Conservation (phyloP, 2,329 filamentous ascomycete genomes). For the Albophoma yamanashiensis region DNA sequence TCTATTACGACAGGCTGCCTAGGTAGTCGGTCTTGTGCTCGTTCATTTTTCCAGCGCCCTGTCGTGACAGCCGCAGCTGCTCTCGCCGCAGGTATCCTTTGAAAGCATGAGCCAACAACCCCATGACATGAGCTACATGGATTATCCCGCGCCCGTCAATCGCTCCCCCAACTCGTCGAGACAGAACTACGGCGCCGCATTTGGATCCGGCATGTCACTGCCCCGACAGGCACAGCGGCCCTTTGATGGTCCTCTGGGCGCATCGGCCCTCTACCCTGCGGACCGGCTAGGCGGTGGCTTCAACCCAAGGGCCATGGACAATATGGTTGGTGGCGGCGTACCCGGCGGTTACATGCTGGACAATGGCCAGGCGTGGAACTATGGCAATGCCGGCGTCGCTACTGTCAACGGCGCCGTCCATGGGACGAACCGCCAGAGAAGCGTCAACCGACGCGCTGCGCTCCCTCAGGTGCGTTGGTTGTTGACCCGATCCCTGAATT, state of each 20-base stretch:
- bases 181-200: conserved; percentile 47
- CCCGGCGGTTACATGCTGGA: conserved; percentile 43
- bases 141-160: conserved; percentile 48
- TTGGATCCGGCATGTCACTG: conserved; percentile 33
- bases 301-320: conserved; percentile 48
- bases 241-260: conserved; percentile 59
- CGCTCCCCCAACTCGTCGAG: conserved; percentile 59
- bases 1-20: background rate
- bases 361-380: conserved; percentile 74
- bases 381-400: conserved; percentile 55
- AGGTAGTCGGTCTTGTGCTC: background rate
- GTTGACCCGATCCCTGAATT: background rate
- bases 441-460: conserved; percentile 45
- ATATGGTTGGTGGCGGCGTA: conserved; percentile 28
- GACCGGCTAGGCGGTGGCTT: conserved; percentile 54
- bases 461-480: conserved; percentile 59
- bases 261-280: conserved; percentile 56
- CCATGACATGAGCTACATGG: conserved; percentile 59
- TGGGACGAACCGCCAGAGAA: conserved; percentile 46
- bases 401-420: conserved; percentile 54
- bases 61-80: conserved; percentile 13
- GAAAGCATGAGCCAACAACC: conserved; percentile 34
- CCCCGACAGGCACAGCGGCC: conserved; percentile 55
- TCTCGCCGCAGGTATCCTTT: conserved; percentile 9
- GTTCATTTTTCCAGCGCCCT: conserved; percentile 4